Base-by-base conservation (phyloP, 139 green algal species). In the Dunaliella sp. region DNA sequence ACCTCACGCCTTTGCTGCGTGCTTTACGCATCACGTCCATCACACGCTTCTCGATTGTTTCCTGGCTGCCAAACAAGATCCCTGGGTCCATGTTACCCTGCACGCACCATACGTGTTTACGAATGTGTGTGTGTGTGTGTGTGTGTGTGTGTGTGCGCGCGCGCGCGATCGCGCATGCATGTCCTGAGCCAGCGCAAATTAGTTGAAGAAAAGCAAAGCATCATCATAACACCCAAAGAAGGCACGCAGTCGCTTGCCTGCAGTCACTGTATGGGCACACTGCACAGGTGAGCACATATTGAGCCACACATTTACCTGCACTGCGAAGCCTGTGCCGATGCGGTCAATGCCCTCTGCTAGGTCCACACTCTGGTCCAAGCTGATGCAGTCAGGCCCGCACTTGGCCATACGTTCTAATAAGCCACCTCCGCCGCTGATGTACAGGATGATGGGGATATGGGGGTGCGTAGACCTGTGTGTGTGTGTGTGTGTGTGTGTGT, bases 31-130 rank as follows among this genome's bases (percentile, higher is more conserved):
- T 95, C 7, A 93, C 95, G 81, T 98, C 94, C 38, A 96, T 83
- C 7, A 98, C 91, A 48, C 95, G 92, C 86, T 91, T 83, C 88
- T 95, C 91, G 73, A 99, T 98, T 33, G 91, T 89, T 2, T 96
- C 93, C 86, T 96, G 93, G 74, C 86, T 91, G 75, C 92, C 96
- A 86, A 98, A 98, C 87, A 98, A 90, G 35, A 98, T 91, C 30
- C 95, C 96, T 33, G 94, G 94, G 93, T 98, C 96, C 93, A 98
- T 96, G 93, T 98, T 98, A 84, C 96, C 96, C 95, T 98, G 92
- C 81, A 90, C 2, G 65, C 21, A 65, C n/a, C n/a, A n/a, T n/a
- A n/a, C n/a, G n/a, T n/a, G n/a, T n/a, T n/a, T n/a, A n/a, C n/a
- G n/a, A n/a, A n/a, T n/a, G n/a, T n/a, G n/a, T n/a, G n/a, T n/a